Base-by-base conservation (phyloP, 2,329 filamentous ascomycete genomes). In the Penicillium fuscoglaucum region DNA sequence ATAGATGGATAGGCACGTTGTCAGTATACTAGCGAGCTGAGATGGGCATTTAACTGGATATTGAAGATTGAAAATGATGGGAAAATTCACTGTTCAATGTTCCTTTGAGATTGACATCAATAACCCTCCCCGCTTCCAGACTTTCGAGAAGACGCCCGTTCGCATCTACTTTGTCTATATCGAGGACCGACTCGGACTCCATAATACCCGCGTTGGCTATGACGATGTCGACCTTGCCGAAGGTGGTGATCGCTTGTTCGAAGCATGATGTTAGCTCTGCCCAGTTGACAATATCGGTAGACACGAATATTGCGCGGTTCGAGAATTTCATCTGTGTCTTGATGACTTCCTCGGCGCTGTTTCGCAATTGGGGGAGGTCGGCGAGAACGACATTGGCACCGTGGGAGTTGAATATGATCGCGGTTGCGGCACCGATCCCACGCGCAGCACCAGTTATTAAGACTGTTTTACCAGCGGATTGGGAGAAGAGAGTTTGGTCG, bases 101-200 rank as follows among this genome's bases (percentile, higher is more conserved):
- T 0, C 78, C 78, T 58, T 78, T 79, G 4, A 79, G 45, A 66
- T 80, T 80, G 4, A 80, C 70, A 60, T 79, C 77, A 43, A 76
- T 62, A 0, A 76, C 72, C 19, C 59, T 66, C n/a, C 51, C 63
- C 1, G 59, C 69, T 50, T 74, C 72, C 6, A 33, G 19, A 21
- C 60, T 64, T 55, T 70, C 70, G 5, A 21, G 47, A 15, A 66
- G 56, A n/a, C 60, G 52, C 2, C 62, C 62, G 10, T 62, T 43
- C 4, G 52, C 61, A 57, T 72, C 69, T 5, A 69, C 35, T n/a
- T 61, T 45, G 1, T 67, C 59, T 37, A 73, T 21, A 51, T 73
- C 64, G 2, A 74, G 47, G 1, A 70, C 62, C 2, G 60, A 29
- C 5, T 41, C 49, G 3, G 60, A 60, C 35, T 69, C 66, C 56